Evolutionary conservation across 73 alveolate species (phyloP), one percentile per base, ranked within the genome.

Genomic region (Paramecium biaurelia): DNA sequence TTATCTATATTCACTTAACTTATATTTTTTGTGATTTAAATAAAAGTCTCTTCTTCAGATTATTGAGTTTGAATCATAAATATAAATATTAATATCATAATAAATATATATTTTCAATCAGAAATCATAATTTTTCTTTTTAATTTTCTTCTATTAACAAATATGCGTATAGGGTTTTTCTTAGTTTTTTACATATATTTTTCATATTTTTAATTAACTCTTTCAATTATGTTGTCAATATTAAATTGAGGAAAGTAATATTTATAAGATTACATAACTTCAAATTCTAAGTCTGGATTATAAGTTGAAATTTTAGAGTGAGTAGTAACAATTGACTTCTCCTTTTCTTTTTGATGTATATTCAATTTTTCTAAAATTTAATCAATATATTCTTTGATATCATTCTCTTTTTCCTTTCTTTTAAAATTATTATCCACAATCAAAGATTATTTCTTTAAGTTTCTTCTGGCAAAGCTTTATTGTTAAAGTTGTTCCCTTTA

Each of bases 261-360:
- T 37, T 72, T 72, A 38, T 72, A 72, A 72, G 86, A 72, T 35
- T 72, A 38, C 86, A 72, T 72, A 20, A 72, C 86, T 72, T 72
- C 86, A 72, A 72, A 72, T 18, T 72, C 86, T 18, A 72, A 72
- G n/a, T 72, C 86, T 4, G 58, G 56, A 38, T 72, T 42, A 15
- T 72, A 72, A 20, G 37, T 32, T 47, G 20, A 3, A 30, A 7
- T 9, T 63, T 63, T 63, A 28, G 86, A 34, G n/a, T 34, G 32
- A 72, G 53, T 7, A 28, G 32, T 32, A 15, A n/a, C 45, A 15
- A 35, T 7, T 10, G 86, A 72, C 18, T 72, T 72, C 86, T 72
- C 86, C 5, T 42, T 72, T 3, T 63, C 84, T 5, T 63, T 63
- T 14, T 72, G 38, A 72, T 34, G 28, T 2, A 23, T 28, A 14